A percentile compares a stretch with the other conserved stretches of the same genome.
These are phyloP conservation scores for Penicillium sp. DNA, from an alignment of 2,329 filamentous ascomycete species.

Conservation along the genomic window DNA sequence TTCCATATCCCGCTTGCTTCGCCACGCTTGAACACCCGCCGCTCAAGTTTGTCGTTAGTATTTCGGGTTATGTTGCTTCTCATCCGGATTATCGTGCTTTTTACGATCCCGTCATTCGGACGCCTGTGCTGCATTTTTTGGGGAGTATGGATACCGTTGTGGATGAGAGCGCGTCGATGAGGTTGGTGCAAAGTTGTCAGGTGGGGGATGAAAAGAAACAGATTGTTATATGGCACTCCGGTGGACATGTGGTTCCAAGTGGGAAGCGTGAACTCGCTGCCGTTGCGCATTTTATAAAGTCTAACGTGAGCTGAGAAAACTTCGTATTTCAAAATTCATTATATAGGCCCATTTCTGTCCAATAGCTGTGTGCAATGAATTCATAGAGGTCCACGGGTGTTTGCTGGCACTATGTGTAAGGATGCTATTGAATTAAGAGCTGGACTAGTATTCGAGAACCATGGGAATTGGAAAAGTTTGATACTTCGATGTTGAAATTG, in stretches of 20 bases:
- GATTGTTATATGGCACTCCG: not conserved
- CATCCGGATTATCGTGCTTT: not conserved
- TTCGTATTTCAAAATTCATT: not conserved
- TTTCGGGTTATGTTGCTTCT: not conserved
- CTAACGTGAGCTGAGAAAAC: not conserved
- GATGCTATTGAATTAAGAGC: not conserved
- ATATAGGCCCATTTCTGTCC: too few species aligned
- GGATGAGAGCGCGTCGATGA: not conserved
- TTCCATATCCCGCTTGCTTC: too few species aligned
- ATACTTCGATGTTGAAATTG: not conserved
- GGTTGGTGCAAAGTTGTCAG: not conserved
- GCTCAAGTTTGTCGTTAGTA: not conserved
- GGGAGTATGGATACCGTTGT: not conserved
- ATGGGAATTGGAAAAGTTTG: not conserved
- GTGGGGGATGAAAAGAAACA: not conserved
- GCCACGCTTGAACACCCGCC: too few species aligned
- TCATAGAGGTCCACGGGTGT: not conserved
- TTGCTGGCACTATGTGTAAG: not conserved
- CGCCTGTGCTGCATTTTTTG: not conserved
- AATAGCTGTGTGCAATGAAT: too few species aligned
- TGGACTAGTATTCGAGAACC: not conserved
- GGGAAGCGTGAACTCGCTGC: not conserved
- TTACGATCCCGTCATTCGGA: not conserved
- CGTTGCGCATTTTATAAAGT: not conserved
- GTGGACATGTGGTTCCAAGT: not conserved